Conservation (phyloP, 331 rosid species). For the Prunus yedoensis region DNA sequence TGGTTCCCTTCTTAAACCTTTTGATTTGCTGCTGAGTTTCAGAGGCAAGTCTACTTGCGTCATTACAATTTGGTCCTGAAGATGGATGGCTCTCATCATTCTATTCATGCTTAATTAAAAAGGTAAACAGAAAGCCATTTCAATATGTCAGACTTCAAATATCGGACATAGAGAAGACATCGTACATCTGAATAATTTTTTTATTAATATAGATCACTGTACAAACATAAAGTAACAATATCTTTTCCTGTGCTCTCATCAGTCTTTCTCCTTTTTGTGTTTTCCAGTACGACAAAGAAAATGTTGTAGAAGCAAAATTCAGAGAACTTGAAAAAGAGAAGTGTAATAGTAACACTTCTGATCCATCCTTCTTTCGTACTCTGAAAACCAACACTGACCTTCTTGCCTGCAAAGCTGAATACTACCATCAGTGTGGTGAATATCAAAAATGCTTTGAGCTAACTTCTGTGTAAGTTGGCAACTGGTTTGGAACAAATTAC, state of each 20-base stretch:
- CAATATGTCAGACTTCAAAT: slow-evolving; percentile 18
- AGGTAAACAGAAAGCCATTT: slow-evolving; percentile 46
- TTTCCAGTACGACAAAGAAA: slow-evolving; percentile 82
- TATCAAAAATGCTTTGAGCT: slow-evolving; percentile 95
- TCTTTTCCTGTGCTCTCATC: not conserved
- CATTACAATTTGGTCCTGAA: slow-evolving; percentile 77
- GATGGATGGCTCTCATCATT: slow-evolving; percentile 94
- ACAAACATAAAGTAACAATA: not conserved
- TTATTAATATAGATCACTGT: not conserved
- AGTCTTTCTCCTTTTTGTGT: slow-evolving; percentile 8
- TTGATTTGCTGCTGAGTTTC: slow-evolving; percentile 32
- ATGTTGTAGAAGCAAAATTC: slow-evolving; percentile 74
- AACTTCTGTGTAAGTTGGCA: slow-evolving; percentile 71
- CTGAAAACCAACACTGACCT: slow-evolving; percentile 82
- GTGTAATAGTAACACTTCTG: slow-evolving; percentile 56
- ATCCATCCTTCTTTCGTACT: slow-evolving; percentile 56
- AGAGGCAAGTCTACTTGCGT: slow-evolving; percentile 78
- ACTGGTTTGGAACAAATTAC: slow-evolving; percentile 24
- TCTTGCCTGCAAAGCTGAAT: slow-evolving; percentile 96
- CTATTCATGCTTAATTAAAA: slow-evolving; percentile 85
- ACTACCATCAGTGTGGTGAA: slow-evolving; percentile 93
- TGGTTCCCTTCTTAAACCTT: slow-evolving; percentile 17
- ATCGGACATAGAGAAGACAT: slow-evolving; percentile 3
- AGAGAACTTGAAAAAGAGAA: slow-evolving; percentile 77
- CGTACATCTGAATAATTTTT: not conserved